Evolutionary conservation across 2,329 filamentous ascomycete genomes (phyloP).

Genomic region (Endocalyx cinctus): DNA sequence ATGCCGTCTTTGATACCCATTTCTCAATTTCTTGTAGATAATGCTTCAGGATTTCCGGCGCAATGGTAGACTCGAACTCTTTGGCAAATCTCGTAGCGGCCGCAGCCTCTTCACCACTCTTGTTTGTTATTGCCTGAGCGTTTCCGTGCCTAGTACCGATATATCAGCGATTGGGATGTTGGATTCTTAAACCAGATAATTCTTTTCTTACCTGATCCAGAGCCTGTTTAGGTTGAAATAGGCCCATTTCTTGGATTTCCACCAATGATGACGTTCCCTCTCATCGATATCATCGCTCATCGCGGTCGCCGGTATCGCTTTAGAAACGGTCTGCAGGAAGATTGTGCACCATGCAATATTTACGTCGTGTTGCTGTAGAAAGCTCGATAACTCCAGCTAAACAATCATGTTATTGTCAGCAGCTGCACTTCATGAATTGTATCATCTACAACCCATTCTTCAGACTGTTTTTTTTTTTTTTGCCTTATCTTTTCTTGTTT

Average conservation of each 20-base stretch:
- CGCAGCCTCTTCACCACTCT: constrained; percentile 72
- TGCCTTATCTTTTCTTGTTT: background rate
- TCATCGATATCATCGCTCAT: constrained; percentile 77
- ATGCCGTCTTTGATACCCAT: constrained; percentile 91
- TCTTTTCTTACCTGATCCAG: constrained; percentile 70
- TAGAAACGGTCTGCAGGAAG: constrained; percentile 85
- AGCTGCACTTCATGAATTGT: no score
- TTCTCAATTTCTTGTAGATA: constrained; percentile 95
- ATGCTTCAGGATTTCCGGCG: constrained; percentile 91
- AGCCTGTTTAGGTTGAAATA: constrained; percentile 96
- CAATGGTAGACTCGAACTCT: constrained; percentile 84
- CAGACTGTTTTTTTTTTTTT: no score
- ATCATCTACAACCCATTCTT: no score
- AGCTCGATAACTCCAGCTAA: constrained; percentile 79
- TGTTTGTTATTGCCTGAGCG: constrained; percentile 69
- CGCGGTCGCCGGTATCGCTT: constrained; percentile 72
- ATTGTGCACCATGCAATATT: constrained; percentile 96
- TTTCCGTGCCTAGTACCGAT: constrained; percentile 72
- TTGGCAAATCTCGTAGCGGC: constrained; percentile 82
- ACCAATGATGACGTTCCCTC: constrained; percentile 93
- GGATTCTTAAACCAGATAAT: constrained; percentile 7
- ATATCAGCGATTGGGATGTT: constrained; percentile 25
- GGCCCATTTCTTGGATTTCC: constrained; percentile 99
- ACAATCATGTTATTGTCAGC: constrained; percentile 8
- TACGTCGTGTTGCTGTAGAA: constrained; percentile 71